phyloP scores from a whole-genome alignment of 1,284 basidiomycete species.

The Neonothopanus nambi region DNA sequence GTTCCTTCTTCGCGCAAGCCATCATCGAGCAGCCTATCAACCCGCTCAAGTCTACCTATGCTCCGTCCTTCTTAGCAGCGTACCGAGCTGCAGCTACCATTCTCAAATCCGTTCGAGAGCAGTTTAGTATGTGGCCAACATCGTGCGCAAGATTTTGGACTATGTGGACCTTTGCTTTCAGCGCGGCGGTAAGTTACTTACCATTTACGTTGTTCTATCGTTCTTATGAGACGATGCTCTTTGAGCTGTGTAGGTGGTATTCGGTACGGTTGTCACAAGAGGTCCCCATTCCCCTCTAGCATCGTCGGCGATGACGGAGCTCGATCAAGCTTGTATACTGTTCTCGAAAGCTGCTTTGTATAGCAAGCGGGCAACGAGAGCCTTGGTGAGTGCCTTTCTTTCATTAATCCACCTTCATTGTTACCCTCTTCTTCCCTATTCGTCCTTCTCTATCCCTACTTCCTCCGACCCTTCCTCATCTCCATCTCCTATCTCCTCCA shows the following conservation, averaged over 20 bases:
- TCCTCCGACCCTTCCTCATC: background rate
- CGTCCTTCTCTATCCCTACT: background rate
- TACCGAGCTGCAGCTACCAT: conserved; percentile 60
- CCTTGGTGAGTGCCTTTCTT: conserved; percentile 45
- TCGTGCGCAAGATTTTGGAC: conserved; percentile 56
- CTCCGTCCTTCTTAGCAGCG: conserved; percentile 64
- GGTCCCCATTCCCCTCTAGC: conserved; percentile 62
- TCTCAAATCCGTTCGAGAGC: conserved; percentile 54
- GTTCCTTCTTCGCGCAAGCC: conserved; percentile 70
- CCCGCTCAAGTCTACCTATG: conserved; percentile 59
- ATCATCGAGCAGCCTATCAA: conserved; percentile 61
- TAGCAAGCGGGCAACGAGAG: conserved; percentile 58
- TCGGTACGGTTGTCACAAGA: conserved; percentile 66
- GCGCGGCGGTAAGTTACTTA: conserved; percentile 51
- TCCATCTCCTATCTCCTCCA: too few species aligned
- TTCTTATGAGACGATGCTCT: conserved; percentile 1
- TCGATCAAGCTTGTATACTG: conserved; percentile 59
- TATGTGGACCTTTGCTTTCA: conserved; percentile 68
- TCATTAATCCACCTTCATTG: background rate
- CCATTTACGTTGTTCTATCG: background rate
- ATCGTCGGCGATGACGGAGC: conserved; percentile 57
- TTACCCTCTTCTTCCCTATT: too few species aligned
- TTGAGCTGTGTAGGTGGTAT: conserved; percentile 50
- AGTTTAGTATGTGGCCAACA: conserved; percentile 53
- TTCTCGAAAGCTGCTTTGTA: conserved; percentile 57